A percentile compares a stretch with the other conserved stretches of the same genome.
Evolutionary conservation across 148 eudicot genomes (phyloP).

Genomic region (Amaranthus palmeri): DNA sequence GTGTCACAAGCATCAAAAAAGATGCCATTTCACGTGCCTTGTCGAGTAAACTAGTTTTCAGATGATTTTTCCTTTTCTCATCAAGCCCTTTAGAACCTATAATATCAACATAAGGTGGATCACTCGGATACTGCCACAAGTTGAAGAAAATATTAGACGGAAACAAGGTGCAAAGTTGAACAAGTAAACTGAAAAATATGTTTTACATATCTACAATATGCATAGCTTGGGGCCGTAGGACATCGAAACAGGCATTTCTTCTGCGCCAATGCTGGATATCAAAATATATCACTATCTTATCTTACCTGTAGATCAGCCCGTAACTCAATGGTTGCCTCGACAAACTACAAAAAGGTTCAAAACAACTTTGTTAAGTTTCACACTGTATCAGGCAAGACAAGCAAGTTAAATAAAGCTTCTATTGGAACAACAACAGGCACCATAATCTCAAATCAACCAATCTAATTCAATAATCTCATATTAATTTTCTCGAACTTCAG

Average conservation of each 20-base stretch:
- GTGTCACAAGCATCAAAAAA: conserved; percentile 78
- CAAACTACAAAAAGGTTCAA: conserved; percentile 58
- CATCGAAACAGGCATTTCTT: neutral
- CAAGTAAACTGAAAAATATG: neutral
- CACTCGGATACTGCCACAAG: conserved; percentile 79
- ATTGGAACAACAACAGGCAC: neutral
- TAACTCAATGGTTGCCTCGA: conserved; percentile 70
- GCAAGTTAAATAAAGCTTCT: neutral
- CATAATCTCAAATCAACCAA: neutral
- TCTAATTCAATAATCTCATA: neutral
- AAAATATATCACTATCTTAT: neutral
- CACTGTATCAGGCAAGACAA: neutral
- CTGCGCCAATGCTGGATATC: too few relatives aligned
- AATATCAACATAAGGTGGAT: conserved; percentile 65
- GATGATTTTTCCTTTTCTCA: conserved; percentile 56
- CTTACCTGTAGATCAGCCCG: conserved; percentile 64
- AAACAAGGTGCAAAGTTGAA: neutral
- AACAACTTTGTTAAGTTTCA: conserved; percentile 9
- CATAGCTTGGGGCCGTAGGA: neutral
- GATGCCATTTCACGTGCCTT: conserved; percentile 73
- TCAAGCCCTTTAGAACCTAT: conserved; percentile 83
- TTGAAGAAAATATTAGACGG: conserved; percentile 20
- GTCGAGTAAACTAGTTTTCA: conserved; percentile 42
- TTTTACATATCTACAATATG: neutral
- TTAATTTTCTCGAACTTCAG: neutral